Evolutionary conservation across 306 rosid species (phyloP).

Genomic region (Aeschynomene evenia): DNA sequence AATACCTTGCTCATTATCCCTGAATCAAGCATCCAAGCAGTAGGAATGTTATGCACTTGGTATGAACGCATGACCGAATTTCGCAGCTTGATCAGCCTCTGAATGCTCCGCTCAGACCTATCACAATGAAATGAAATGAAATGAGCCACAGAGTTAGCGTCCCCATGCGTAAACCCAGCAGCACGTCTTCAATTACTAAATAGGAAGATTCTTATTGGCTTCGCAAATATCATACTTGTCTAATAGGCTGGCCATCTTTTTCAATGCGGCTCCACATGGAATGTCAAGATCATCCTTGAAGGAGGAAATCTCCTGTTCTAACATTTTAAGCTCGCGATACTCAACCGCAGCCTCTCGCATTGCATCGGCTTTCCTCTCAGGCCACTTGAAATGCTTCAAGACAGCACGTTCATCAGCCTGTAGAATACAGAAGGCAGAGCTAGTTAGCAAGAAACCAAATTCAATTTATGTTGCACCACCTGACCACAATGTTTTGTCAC

Average conservation of each 20-base stretch:
- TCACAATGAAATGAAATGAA: constrained; percentile 27
- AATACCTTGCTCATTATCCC: constrained; percentile 72
- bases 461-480: neutral
- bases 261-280: constrained; percentile 77
- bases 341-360: constrained; percentile 92
- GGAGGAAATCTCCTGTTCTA: constrained; percentile 69
- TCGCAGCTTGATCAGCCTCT: constrained; percentile 60
- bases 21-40: constrained; percentile 91
- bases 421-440: constrained; percentile 24
- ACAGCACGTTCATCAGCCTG: constrained; percentile 94
- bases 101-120: constrained; percentile 83
- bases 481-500: neutral
- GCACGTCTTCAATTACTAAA: neutral
- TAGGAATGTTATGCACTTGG: constrained; percentile 68
- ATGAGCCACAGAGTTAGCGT: constrained; percentile 21
- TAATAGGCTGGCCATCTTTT: constrained; percentile 77
- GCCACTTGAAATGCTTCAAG: constrained; percentile 94
- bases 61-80: constrained; percentile 59
- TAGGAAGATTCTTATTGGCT: constrained; percentile 8
- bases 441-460: neutral
- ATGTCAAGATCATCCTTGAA: constrained; percentile 66
- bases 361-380: constrained; percentile 94
- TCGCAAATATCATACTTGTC: constrained; percentile 62
- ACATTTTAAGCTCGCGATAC: constrained; percentile 72
- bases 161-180: neutral